A percentile compares a stretch with the other conserved stretches of the same genome.
Conservation (phyloP, 192 early-diverging fungal genomes). For the Obelidium mucronatum region DNA sequence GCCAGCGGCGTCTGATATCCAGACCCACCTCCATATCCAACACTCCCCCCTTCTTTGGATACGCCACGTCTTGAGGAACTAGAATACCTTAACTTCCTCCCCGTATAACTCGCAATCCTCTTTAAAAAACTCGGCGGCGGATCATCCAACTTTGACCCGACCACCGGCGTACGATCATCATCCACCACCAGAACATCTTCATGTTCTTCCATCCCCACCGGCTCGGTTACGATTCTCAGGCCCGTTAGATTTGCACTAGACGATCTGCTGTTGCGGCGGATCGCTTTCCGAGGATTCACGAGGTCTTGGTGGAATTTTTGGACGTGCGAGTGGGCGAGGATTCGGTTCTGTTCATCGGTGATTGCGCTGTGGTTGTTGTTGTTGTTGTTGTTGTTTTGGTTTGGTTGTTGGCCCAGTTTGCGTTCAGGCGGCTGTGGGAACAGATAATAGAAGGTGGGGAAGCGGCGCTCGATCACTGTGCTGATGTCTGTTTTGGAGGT, state of each 20-base stretch:
- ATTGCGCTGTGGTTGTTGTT: background rate
- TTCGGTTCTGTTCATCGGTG: slow-evolving; percentile 21
- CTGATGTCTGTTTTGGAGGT: slow-evolving; percentile 8
- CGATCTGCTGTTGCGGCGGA: slow-evolving; percentile 16
- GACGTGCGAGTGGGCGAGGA: slow-evolving; percentile 24
- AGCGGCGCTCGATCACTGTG: slow-evolving; percentile 14
- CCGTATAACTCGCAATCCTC: slow-evolving; percentile 26
- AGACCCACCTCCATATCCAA: background rate
- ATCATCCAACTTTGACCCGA: background rate
- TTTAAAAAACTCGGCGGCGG: slow-evolving; percentile 23
- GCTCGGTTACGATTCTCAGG: background rate
- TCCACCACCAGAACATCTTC: slow-evolving; percentile 12
- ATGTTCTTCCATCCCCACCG: background rate
- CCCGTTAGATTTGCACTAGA: background rate
- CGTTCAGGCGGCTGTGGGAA: slow-evolving; percentile 33
- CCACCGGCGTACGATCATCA: background rate
- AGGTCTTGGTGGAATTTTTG: slow-evolving; percentile 6
- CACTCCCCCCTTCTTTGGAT: background rate
- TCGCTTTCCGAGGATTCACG: background rate
- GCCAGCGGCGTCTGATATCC: background rate
- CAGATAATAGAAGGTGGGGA: slow-evolving; percentile 15
- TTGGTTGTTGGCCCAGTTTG: too few species aligned
- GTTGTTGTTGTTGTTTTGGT: background rate
- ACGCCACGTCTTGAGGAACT: background rate
- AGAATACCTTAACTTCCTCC: background rate